Base-by-base conservation (phyloP, 805 yeast genomes). In the Dipodascopsis tothii region DNA sequence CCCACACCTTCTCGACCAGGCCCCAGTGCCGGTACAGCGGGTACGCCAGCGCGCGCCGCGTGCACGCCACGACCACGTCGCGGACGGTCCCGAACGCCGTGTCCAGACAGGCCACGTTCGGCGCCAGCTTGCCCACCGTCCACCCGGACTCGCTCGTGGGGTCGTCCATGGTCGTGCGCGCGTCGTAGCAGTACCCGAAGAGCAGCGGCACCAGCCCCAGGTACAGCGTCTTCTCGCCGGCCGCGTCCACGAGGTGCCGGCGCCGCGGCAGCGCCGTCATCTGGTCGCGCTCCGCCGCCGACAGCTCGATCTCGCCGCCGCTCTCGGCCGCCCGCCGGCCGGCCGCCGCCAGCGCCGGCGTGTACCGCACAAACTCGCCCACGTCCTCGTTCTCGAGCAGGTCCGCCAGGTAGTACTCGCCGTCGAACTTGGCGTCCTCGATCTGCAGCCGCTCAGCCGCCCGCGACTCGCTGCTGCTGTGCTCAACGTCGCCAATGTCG, bases 331-430 rank as follows among this genome's bases (percentile, higher is more conserved):
- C 27, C 35, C 44, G 45, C 20, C 45, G 41, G 4, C 39, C 40
- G n/a, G 18, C 21, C 11, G n/a, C 22, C 5, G 42, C 40, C 18
- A 43, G 11, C 5, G 20, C 16, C 2, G 52, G 46, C 21, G 68
- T 69, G 74, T 79, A 84, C 3, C 17, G 21, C 16, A 62, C 25
- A 16, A 48, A 65, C 45, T 74, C 87, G 2, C 64, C 71, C 51
- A 68, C 70, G 18, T 77, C 74, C 44, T 76, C 74, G 51, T 77
- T 58, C n/a, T 66, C 71, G 16, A 76, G 63, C 48, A 76, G 78
- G 56, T 92, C 97, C 2, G 92, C 82, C 11, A 88, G 81, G 58
- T 90, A 90, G 62, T 84, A 84, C 49, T 84, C 96, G 0, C 85
- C 79, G 61, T 88, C 95, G 57, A 92, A 92, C 54, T 82, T 81